Evolutionary conservation across 371 early-diverging fungal species (phyloP).

Genomic region (Thermomucor indicae-seudaticae): DNA sequence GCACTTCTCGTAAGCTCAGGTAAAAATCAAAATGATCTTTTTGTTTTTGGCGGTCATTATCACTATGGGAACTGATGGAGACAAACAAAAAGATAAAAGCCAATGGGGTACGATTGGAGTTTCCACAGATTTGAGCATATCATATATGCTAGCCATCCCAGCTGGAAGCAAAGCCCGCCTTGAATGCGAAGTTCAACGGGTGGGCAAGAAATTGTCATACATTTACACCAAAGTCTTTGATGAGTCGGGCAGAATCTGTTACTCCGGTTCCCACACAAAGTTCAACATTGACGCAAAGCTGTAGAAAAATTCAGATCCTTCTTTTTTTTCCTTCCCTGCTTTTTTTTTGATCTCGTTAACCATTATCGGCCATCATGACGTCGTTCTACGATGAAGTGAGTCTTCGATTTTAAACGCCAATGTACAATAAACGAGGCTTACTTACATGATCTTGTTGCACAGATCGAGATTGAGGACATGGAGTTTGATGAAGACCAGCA

Average conservation of each 20-base stretch:
- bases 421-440: background rate
- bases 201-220: constrained; percentile 31
- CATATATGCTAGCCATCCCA: constrained; percentile 28
- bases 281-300: constrained; percentile 28
- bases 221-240: constrained; percentile 35
- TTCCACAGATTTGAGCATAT: constrained; percentile 32
- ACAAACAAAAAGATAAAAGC: constrained; percentile 10
- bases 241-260: constrained; percentile 23
- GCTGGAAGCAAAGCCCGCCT: constrained; percentile 24
- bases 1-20: constrained; percentile 20
- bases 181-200: constrained; percentile 32
- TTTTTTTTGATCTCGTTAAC: background rate
- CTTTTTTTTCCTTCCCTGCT: background rate
- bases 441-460: no score
- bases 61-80: background rate
- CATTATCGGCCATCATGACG: constrained; percentile 34
- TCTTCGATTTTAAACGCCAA: constrained; percentile 13
- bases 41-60: background rate
- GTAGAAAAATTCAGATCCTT: background rate
- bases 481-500: constrained; percentile 86
- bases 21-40: background rate
- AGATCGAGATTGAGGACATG: constrained; percentile 96
- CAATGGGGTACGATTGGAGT: constrained; percentile 30
- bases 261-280: constrained; percentile 38
- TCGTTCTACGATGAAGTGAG: constrained; percentile 76